Conservation (phyloP, 2,329 filamentous ascomycete species). For the Ophiostoma novo-ulmi region DNA sequence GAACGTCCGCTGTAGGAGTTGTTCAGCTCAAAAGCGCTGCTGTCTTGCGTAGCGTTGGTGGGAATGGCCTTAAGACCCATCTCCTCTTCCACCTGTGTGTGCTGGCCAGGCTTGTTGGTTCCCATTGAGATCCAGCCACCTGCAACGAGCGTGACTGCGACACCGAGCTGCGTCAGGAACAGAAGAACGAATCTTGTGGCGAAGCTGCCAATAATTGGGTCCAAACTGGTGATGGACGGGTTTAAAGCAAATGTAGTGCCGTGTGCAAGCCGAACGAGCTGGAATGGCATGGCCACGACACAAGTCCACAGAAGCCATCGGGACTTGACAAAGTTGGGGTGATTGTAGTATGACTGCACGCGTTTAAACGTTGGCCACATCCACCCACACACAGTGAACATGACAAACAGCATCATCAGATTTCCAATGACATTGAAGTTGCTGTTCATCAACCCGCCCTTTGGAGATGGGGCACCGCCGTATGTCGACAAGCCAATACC, state of each 20-base stretch:
- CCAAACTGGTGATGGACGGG: constrained; percentile 24
- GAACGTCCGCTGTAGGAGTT: not conserved
- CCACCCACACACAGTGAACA: constrained; percentile 28
- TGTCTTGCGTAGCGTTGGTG: not conserved
- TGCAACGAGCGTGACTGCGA: not conserved
- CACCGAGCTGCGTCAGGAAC: not conserved
- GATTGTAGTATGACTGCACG: constrained; percentile 19
- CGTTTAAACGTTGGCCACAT: constrained; percentile 28
- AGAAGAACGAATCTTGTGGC: constrained; percentile 27
- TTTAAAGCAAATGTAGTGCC: constrained; percentile 30
- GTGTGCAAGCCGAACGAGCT: constrained; percentile 28
- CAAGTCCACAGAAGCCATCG: constrained; percentile 25
- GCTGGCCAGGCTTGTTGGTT: not conserved
- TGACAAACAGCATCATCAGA: constrained; percentile 29
- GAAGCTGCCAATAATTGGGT: constrained; percentile 29
- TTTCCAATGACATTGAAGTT: constrained; percentile 28
- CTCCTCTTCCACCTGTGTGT: not conserved
- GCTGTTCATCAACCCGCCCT: constrained; percentile 23
- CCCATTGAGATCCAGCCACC: not conserved
- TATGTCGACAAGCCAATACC: not conserved
- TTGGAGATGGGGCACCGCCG: not conserved
- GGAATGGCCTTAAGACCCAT: not conserved
- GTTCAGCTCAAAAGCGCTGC: not conserved
- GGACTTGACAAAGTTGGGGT: constrained; percentile 27
- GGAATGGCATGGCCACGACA: constrained; percentile 27